Percentiles rank a stretch among this genome's conserved stretches.
Conservation (phyloP, 352 stramenopile genomes). For the Pythium diclinum region DNA sequence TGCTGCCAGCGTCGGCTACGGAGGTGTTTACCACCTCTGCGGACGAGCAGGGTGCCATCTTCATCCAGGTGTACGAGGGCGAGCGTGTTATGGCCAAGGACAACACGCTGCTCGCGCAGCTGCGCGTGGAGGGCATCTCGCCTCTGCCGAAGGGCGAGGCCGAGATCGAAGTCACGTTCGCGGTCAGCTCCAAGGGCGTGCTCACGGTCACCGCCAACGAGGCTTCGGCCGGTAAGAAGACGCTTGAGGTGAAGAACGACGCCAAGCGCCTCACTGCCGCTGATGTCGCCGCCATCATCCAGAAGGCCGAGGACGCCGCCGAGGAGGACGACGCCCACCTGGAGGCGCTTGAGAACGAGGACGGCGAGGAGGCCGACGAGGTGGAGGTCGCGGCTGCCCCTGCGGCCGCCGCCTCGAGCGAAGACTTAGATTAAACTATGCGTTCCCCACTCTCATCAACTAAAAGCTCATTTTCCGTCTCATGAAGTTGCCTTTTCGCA, state of each 20-base stretch:
- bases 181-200: conserved; percentile 91
- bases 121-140: conserved; percentile 89
- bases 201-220: conserved; percentile 93
- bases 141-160: conserved; percentile 87
- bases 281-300: conserved; percentile 73
- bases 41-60: conserved; percentile 91
- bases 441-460: conserved; percentile 5
- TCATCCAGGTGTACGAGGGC: conserved; percentile 94
- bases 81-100: conserved; percentile 97
- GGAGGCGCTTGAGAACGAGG: conserved; percentile 66
- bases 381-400: conserved; percentile 27
- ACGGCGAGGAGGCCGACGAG: conserved; percentile 46
- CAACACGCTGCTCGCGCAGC: conserved; percentile 92
- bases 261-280: conserved; percentile 58
- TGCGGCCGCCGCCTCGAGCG: conserved; percentile 40
- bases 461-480: conserved; percentile 10
- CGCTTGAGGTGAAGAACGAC: conserved; percentile 73
- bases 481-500: background rate
- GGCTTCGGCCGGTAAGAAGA: conserved; percentile 67
- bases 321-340: conserved; percentile 80
- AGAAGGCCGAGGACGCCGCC: conserved; percentile 81
- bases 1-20: conserved; percentile 79
- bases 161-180: conserved; percentile 92
- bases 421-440: conserved; percentile 83
- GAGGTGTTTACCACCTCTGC: conserved; percentile 89